Evolutionary conservation across 139 green algal species (phyloP), one percentile per base, ranked within the genome.

Genomic region (Spirogloea muscicola): DNA sequence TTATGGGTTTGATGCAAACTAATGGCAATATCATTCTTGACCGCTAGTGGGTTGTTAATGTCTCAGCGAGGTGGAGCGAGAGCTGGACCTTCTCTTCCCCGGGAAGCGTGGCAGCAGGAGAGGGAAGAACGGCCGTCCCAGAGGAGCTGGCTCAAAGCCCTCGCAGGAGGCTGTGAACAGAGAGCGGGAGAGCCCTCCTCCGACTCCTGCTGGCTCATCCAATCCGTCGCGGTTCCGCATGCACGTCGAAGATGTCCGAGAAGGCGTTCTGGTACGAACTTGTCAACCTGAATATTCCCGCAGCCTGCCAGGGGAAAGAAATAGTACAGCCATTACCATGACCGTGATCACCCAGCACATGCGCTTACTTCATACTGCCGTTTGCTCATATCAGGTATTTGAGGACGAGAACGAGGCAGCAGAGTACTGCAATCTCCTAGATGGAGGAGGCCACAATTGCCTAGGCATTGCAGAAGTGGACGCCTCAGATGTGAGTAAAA

Each of bases 191-290:
- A n/a, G n/a, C n/a, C n/a, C n/a, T n/a, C n/a, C n/a, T n/a, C n/a
- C n/a, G n/a, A n/a, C n/a, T n/a, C n/a, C n/a, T 31, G 46, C 46
- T 31, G 21, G 55, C 10, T 49, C 13, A 40, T 9, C 31, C 55
- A 64, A 16, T 21, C 36, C 31, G 33, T 68, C 61, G 10, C 10
- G 66, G n/a, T 76, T 76, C 67, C 13, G 57, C 1, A 76, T 76
- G 67, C 61, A 76, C 27, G 67, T 76, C 31, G 67, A 76, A 43
- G 67, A 76, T 18, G 29, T 76, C n/a, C 58, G 67, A 76, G 67
- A 76, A 31, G 67, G 67, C 25, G 52, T 76, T 9, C 51, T 76
- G 67, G 67, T 76, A 72, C 7, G 67, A 25, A 10, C 49, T 7
- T 31, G 25, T 57, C 40, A 29, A 29, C n/a, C n/a, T n/a, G n/a